A percentile compares a stretch with the other conserved stretches of the same genome.
Evolutionary conservation across 441 rosid genomes (phyloP).

Genomic region (Populus hybrid): DNA sequence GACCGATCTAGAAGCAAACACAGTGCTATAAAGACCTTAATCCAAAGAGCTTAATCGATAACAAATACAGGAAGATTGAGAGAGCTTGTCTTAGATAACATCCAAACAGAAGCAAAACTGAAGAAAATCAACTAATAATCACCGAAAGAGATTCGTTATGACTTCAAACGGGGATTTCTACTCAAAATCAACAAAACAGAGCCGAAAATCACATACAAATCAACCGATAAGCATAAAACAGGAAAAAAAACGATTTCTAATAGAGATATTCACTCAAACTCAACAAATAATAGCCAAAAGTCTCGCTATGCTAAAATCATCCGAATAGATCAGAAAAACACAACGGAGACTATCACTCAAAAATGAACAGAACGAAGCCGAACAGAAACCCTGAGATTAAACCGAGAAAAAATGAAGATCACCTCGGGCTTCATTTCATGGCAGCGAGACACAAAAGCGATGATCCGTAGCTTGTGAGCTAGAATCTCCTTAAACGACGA

Average conservation of each 20-base stretch:
- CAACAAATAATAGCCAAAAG: background rate
- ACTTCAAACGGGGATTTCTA: background rate
- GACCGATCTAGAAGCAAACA: background rate
- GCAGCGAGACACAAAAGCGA: conserved; percentile 34
- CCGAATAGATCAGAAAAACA: conserved; percentile 2
- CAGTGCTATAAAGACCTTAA: background rate
- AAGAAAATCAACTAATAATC: background rate
- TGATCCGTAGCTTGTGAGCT: conserved; percentile 32
- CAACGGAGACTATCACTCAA: background rate
- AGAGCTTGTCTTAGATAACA: background rate
- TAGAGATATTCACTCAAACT: background rate
- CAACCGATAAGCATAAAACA: background rate
- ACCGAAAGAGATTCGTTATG: background rate
- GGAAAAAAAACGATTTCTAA: background rate
- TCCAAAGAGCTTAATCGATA: background rate
- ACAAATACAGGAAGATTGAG: background rate
- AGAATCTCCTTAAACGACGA: conserved; percentile 32
- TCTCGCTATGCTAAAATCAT: background rate
- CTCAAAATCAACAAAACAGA: background rate
- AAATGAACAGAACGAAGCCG: conserved; percentile 7
- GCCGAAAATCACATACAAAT: background rate
- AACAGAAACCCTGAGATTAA: conserved; percentile 18
- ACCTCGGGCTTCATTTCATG: conserved; percentile 60
- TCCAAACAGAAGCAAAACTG: background rate
- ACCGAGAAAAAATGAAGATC: background rate